Conservation (phyloP, 768 basidiomycete genomes). For the Panaeolus papilionaceus region DNA sequence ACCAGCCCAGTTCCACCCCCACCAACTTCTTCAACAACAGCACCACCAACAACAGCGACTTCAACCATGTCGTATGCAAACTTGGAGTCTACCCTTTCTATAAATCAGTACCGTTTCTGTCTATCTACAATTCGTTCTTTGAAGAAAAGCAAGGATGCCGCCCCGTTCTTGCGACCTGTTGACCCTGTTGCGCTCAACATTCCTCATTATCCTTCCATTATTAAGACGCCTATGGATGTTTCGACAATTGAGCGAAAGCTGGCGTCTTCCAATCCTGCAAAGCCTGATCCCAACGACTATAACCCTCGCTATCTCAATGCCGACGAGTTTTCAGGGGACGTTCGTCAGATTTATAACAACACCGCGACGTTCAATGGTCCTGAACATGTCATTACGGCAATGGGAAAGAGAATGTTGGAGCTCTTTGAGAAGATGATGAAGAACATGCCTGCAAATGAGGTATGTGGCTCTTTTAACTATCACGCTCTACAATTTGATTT, state of each 20-base stretch:
- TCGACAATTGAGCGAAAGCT: constrained; percentile 92
- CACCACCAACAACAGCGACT: constrained; percentile 27
- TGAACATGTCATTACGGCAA: constrained; percentile 78
- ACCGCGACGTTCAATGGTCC: constrained; percentile 93
- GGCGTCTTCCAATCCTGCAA: constrained; percentile 74
- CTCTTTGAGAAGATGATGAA: constrained; percentile 90
- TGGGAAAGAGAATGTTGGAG: constrained; percentile 83
- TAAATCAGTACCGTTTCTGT: constrained; percentile 81
- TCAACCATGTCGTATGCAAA: constrained; percentile 27
- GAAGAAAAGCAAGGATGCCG: constrained; percentile 86
- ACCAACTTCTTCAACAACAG: constrained; percentile 24
- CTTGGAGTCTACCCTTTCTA: constrained; percentile 55
- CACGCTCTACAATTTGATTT: constrained; percentile 7
- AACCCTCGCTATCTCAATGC: constrained; percentile 81
- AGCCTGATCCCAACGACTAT: constrained; percentile 70
- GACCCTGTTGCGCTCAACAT: constrained; percentile 84
- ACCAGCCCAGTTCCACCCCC: constrained; percentile 44
- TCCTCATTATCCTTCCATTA: constrained; percentile 87
- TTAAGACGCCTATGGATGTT: constrained; percentile 95
- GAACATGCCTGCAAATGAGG: constrained; percentile 77
- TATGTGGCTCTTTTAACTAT: constrained; percentile 54
- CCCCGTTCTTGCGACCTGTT: constrained; percentile 86
- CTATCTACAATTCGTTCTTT: constrained; percentile 77
- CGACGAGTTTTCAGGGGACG: constrained; percentile 85
- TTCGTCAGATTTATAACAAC: constrained; percentile 89